Evolutionary conservation across 73 alveolate genomes (phyloP).

Genomic region (Paramecium caudatum): DNA sequence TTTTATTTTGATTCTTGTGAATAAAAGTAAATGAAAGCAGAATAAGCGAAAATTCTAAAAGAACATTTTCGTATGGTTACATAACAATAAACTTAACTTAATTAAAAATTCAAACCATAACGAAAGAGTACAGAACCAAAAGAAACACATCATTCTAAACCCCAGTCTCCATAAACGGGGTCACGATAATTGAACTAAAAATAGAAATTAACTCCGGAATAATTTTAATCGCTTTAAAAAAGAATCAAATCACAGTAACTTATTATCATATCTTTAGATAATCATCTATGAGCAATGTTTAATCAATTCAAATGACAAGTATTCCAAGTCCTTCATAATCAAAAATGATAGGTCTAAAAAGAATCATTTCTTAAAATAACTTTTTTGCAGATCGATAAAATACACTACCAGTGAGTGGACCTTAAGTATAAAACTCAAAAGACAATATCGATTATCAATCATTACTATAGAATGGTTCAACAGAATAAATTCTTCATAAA

Average conservation of each 20-base stretch:
- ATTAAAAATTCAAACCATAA: not conserved
- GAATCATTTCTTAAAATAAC: conserved; percentile 50
- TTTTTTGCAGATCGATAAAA: conserved; percentile 55
- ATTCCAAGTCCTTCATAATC: conserved; percentile 50
- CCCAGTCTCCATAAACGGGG: conserved; percentile 57
- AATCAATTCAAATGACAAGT: not conserved
- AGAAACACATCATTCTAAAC: conserved; percentile 9
- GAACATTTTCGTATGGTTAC: not conserved
- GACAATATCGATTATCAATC: conserved; percentile 30
- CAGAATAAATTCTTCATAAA: not conserved
- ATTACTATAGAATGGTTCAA: not conserved
- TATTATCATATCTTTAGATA: not conserved
- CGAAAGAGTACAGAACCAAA: conserved; percentile 44
- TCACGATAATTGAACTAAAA: conserved; percentile 6
- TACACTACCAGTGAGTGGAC: conserved; percentile 23
- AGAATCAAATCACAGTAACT: conserved; percentile 53
- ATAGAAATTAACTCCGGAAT: conserved; percentile 11
- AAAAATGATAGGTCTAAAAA: conserved; percentile 47
- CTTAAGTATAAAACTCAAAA: not conserved
- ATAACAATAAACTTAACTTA: not conserved
- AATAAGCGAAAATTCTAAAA: conserved; percentile 16
- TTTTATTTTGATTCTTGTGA: conserved; percentile 51
- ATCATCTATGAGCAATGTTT: conserved; percentile 23
- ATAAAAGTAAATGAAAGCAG: conserved; percentile 48
- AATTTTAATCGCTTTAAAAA: conserved; percentile 35